Base-by-base conservation (phyloP, 257 asterid genomes). In the Solanum corneliomulleri region DNA sequence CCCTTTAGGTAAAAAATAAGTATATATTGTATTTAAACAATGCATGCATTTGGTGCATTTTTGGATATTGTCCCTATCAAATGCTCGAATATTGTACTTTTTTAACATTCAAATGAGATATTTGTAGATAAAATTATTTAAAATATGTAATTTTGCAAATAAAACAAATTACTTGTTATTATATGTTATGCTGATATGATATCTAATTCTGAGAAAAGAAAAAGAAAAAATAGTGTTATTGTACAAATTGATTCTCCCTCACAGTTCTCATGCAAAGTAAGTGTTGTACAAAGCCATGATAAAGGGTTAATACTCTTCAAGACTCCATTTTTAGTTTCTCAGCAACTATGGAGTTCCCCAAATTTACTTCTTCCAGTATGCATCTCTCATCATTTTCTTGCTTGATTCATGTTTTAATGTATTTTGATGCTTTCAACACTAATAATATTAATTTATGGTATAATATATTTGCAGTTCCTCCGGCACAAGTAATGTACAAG, bases 401-500 rank as follows among this genome's bases (percentile, higher is more conserved):
- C 14, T 31, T 69, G 15, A 69, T 69, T 69, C 76, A 69, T 76
- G 56, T 23, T 76, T 66, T 44, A 52, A 52, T 52, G 62, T 52
- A 52, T 52, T 52, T 18, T 52, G 62, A 52, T 56, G n/a, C n/a
- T 56, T 56, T 56, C 62, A 56, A 56, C 62, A 52, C 62, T 56
- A 56, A 56, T 56, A 56, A 27, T 27, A 27, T 27, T 56, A 18
- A 56, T 18, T 52, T 52, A 62, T 39, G 23, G 11, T 33, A 33
- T 83, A 3, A 11, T 31, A 5, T 31, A 3, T 84, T 85, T 21
- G 78, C 85, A 89, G 89, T 66, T 45, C 62, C 66, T 25, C 86
- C 70, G 3, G 68, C 66, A 47, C 85, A 49, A 80, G 85, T 80
- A 6, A 33, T 88, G 88, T 85, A 78, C 76, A 88, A 89, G 90